These are phyloP conservation scores for Lactifluus volemus DNA, from an alignment of 768 basidiomycete species.

Conservation along the genomic window DNA sequence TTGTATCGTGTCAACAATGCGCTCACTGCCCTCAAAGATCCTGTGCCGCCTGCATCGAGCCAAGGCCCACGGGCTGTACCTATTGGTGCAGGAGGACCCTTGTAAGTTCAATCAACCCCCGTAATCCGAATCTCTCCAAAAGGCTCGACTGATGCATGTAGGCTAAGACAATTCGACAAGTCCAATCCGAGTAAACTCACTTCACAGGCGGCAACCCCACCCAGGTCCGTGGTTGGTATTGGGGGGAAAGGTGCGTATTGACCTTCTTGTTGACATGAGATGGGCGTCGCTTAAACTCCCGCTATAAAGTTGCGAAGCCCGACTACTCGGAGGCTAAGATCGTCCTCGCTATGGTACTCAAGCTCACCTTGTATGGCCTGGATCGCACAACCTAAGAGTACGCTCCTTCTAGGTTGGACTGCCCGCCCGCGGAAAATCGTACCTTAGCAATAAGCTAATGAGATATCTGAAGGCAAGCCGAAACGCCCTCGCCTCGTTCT, in stretches of 20 bases:
- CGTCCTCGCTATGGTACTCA: constrained; percentile 85
- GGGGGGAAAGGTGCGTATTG: constrained; percentile 66
- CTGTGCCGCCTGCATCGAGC: neutral
- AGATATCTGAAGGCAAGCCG: constrained; percentile 75
- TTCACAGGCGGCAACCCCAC: constrained; percentile 71
- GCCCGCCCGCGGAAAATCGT: constrained; percentile 97
- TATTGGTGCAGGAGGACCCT: constrained; percentile 71
- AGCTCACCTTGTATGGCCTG: neutral
- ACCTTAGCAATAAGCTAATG: constrained; percentile 96
- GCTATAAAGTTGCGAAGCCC: constrained; percentile 72
- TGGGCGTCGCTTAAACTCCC: neutral
- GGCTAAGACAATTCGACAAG: constrained; percentile 75
- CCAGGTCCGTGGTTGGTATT: constrained; percentile 79
- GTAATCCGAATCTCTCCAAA: neutral
- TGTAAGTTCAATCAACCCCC: constrained; percentile 35
- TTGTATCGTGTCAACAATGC: constrained; percentile 5
- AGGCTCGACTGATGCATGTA: constrained; percentile 23
- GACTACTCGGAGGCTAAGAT: constrained; percentile 99
- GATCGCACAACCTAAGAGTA: neutral
- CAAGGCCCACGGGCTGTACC: constrained; percentile 17
- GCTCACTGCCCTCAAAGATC: constrained; percentile 3
- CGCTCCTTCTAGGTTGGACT: constrained; percentile 64
- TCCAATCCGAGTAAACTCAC: constrained; percentile 61
- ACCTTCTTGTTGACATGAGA: neutral
- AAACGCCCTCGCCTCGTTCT: neutral